Percentiles rank a stretch among this genome's conserved stretches.
These are phyloP conservation scores for Diplodia mutila DNA, from an alignment of 2,329 filamentous ascomycete genomes.

Conservation along the genomic window DNA sequence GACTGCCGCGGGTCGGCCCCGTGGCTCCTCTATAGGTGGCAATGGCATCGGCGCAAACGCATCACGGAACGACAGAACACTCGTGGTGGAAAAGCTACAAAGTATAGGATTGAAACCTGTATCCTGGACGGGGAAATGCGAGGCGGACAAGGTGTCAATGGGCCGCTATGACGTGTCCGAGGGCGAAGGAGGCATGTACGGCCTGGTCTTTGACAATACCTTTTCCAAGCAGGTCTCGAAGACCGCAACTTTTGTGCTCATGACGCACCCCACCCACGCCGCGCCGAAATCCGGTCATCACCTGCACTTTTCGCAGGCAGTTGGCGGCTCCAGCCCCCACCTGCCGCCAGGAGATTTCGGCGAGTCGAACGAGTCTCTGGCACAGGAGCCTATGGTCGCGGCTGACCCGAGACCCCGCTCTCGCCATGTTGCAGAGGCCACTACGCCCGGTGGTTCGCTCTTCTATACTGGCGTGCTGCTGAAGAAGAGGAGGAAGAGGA, in stretches of 20 bases:
- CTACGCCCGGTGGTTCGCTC: slow-evolving; percentile 43
- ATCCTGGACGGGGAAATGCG: slow-evolving; percentile 89
- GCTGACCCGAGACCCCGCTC: slow-evolving; percentile 48
- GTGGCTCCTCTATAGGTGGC: slow-evolving; percentile 37
- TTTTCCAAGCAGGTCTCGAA: slow-evolving; percentile 93
- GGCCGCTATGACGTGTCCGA: slow-evolving; percentile 79
- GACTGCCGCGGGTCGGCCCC: slow-evolving; percentile 63
- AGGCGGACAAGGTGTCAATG: slow-evolving; percentile 92
- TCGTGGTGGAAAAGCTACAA: slow-evolving; percentile 68
- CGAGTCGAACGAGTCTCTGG: slow-evolving; percentile 61
- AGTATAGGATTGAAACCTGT: slow-evolving; percentile 65
- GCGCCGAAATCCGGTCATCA: slow-evolving; percentile 76
- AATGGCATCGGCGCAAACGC: slow-evolving; percentile 52
- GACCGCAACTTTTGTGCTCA: slow-evolving; percentile 88
- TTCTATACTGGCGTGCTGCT: slow-evolving; percentile 84
- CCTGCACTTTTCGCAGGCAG: slow-evolving; percentile 62
- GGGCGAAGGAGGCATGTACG: slow-evolving; percentile 88
- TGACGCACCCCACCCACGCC: slow-evolving; percentile 86
- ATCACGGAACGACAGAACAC: slow-evolving; percentile 70
- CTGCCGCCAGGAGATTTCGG: slow-evolving; percentile 43
- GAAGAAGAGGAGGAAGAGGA: slow-evolving; percentile 90
- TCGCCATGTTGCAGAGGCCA: slow-evolving; percentile 35
- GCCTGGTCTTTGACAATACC: slow-evolving; percentile 96
- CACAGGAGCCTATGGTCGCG: slow-evolving; percentile 38
- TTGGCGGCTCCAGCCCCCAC: slow-evolving; percentile 51